These are phyloP conservation scores for Amanita jacksonii DNA, from an alignment of 768 basidiomycete genomes.

Conservation along the genomic window DNA sequence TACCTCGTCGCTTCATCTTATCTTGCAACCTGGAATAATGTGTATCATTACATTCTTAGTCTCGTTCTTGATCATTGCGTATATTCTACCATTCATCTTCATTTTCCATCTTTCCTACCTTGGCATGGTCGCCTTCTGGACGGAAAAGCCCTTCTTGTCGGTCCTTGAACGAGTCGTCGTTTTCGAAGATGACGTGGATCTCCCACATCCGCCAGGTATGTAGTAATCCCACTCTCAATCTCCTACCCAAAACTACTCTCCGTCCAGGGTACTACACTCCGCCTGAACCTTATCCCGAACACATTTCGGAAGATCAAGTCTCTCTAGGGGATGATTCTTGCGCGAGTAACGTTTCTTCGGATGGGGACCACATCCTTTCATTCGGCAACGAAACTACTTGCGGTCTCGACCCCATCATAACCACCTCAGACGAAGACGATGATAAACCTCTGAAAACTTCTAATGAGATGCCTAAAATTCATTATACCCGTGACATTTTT, in stretches of 20 bases:
- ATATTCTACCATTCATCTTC: not conserved
- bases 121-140: not conserved
- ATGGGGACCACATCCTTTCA: not conserved
- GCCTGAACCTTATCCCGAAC: not conserved
- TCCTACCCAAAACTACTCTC: too few species aligned
- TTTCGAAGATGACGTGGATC: not conserved
- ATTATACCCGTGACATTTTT: too few species aligned
- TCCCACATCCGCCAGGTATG: conserved; percentile 1
- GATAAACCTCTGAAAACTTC: too few species aligned
- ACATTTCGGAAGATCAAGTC: not conserved
- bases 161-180: not conserved
- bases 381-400: not conserved
- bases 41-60: too few species aligned
- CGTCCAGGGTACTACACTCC: not conserved
- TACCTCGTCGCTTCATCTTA: too few species aligned
- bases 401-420: too few species aligned
- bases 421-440: too few species aligned
- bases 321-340: not conserved
- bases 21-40: too few species aligned
- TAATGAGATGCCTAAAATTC: too few species aligned
- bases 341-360: not conserved
- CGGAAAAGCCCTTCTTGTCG: not conserved
- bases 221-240: not conserved
- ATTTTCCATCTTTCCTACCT: not conserved
- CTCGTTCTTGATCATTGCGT: not conserved